phyloP scores from a whole-genome alignment of 2,329 filamentous ascomycete genomes.

The Coniella lustricola region DNA sequence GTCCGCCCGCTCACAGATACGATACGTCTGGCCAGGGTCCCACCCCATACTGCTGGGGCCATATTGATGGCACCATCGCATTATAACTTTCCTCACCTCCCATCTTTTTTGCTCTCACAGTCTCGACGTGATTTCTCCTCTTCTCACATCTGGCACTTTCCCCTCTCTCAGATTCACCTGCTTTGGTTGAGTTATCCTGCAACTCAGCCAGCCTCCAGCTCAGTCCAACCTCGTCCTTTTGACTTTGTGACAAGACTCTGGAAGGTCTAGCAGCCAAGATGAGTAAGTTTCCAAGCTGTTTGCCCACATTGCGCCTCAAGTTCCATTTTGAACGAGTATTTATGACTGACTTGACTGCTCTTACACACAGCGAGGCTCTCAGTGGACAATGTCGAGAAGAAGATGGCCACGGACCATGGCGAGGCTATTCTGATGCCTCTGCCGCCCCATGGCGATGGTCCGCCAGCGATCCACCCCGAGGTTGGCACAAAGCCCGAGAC shows the following conservation, averaged over 20 bases:
- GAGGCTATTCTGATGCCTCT: conserved; percentile 7
- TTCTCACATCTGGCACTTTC: neutral
- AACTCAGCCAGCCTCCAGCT: neutral
- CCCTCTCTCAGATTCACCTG: no score
- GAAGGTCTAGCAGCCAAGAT: conserved; percentile 6
- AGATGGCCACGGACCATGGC: neutral
- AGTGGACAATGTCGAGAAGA: neutral
- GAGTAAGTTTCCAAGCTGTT: conserved; percentile 1
- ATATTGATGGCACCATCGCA: no score
- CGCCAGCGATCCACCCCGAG: conserved; percentile 9
- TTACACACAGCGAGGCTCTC: no score
- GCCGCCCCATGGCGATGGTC: neutral
- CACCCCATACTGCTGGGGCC: neutral
- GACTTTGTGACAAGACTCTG: neutral
- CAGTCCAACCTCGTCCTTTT: neutral
- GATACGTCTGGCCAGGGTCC: no score
- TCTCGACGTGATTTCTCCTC: neutral
- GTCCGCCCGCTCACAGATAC: no score
- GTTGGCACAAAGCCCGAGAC: conserved; percentile 5
- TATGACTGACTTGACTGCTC: no score
- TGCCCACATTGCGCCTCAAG: no score
- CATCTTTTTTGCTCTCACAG: neutral
- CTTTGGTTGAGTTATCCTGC: neutral
- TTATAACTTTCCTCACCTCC: neutral
- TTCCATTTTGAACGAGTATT: no score